These are phyloP conservation scores for Crithidia brevicula DNA, from an alignment of 208 protist genomes.

Conservation along the genomic window DNA sequence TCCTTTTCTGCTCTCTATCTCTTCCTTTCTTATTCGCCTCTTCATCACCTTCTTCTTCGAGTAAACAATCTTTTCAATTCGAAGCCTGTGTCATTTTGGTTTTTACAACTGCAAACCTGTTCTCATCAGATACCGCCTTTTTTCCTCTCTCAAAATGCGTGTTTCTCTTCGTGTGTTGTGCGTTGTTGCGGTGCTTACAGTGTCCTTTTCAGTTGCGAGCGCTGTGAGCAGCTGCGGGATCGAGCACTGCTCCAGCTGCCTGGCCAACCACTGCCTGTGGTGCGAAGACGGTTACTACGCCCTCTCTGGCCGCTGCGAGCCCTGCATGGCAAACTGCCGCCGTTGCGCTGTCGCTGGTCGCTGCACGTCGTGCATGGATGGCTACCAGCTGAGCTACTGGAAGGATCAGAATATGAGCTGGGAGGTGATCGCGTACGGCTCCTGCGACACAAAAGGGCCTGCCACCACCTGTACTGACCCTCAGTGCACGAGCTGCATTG, in stretches of 20 bases:
- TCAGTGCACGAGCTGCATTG: conserved; percentile 14
- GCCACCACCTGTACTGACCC: conserved; percentile 1
- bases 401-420: background rate
- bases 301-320: conserved; percentile 2
- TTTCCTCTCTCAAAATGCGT: background rate
- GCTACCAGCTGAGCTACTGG: conserved; percentile 12
- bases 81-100: background rate
- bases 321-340: conserved; percentile 11
- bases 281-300: conserved; percentile 26
- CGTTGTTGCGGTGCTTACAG: background rate
- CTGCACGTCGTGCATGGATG: conserved; percentile 23
- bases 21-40: background rate
- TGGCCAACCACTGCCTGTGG: conserved; percentile 3
- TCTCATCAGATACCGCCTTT: background rate
- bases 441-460: background rate
- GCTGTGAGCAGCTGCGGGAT: conserved; percentile 8
- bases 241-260: conserved; percentile 13
- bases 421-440: background rate
- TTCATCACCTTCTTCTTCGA: background rate
- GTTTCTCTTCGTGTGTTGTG: background rate
- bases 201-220: background rate
- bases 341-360: conserved; percentile 1
- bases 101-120: background rate
- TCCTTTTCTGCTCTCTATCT: background rate
- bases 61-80: background rate